Conservation (phyloP, 768 basidiomycete genomes). For the Phlebiopsis gigantea region DNA sequence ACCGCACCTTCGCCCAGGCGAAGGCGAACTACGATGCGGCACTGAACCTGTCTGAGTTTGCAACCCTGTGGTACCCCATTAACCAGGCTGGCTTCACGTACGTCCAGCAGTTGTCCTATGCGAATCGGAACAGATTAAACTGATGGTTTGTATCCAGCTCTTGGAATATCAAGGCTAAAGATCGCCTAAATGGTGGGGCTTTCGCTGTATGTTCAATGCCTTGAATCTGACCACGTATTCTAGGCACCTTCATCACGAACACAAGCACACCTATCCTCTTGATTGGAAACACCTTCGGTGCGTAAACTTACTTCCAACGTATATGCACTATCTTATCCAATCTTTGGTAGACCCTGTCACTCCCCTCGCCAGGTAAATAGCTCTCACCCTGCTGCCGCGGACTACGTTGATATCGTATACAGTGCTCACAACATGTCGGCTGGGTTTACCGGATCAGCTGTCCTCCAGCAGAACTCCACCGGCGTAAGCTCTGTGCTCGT, state of each 20-base stretch:
- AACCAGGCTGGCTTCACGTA: not conserved
- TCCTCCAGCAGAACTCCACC: constrained; percentile 12
- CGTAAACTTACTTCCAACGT: not conserved
- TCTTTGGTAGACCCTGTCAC: constrained; percentile 14
- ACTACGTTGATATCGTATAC: not conserved
- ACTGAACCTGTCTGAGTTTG: not conserved
- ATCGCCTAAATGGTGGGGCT: not conserved
- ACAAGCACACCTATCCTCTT: constrained; percentile 24
- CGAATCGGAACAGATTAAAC: too few relatives aligned
- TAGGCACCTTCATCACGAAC: constrained; percentile 14
- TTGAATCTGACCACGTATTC: not conserved
- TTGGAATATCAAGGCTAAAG: not conserved
- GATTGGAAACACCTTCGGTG: constrained; percentile 19
- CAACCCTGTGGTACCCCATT: not conserved
- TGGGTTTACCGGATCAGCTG: constrained; percentile 6
- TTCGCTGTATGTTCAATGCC: not conserved
- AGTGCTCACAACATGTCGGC: constrained; percentile 1
- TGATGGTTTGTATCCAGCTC: not conserved
- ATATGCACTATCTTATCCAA: not conserved
- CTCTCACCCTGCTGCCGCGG: not conserved
- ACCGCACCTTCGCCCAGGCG: not conserved
- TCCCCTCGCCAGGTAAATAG: constrained; percentile 9
- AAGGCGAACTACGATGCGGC: not conserved
- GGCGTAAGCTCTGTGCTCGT: constrained; percentile 4
- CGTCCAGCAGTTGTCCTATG: too few relatives aligned